Percentiles rank a stretch among this genome's conserved stretches.
These are phyloP conservation scores for Phytophthora fragariaefolia DNA, from an alignment of 352 stramenopile species.

Conservation along the genomic window DNA sequence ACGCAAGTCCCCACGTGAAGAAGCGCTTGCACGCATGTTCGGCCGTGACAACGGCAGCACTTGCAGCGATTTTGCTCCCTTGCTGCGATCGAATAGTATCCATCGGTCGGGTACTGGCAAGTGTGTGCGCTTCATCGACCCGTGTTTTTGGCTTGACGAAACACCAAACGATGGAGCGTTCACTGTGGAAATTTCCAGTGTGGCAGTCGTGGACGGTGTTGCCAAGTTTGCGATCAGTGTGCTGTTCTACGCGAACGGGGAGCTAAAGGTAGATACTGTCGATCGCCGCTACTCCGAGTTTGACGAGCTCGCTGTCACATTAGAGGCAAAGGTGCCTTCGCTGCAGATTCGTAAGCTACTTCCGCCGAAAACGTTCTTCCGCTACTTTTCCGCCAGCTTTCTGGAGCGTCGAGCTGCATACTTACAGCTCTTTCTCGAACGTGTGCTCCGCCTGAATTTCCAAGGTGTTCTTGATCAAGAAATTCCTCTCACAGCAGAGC, in stretches of 20 bases:
- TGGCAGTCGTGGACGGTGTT: conserved; percentile 51
- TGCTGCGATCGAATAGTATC: conserved; percentile 21
- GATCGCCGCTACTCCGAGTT: conserved; percentile 81
- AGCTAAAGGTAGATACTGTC: conserved; percentile 53
- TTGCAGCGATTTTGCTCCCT: conserved; percentile 23
- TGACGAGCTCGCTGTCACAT: conserved; percentile 50
- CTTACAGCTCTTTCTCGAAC: conserved; percentile 73
- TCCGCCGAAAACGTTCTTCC: conserved; percentile 80
- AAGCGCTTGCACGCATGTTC: conserved; percentile 30
- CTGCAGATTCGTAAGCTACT: conserved; percentile 57
- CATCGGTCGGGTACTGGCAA: conserved; percentile 30
- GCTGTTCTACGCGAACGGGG: conserved; percentile 50
- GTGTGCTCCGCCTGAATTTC: conserved; percentile 62
- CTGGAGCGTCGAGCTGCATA: conserved; percentile 64
- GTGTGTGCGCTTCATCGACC: conserved; percentile 71
- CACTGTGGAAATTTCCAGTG: conserved; percentile 72
- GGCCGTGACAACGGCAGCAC: conserved; percentile 34
- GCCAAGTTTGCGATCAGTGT: conserved; percentile 75
- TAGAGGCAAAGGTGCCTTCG: conserved; percentile 64
- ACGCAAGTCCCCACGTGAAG: conserved; percentile 29
- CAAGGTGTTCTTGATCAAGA: conserved; percentile 70
- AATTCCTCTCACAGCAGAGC: conserved; percentile 72
- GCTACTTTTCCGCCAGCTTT: conserved; percentile 58
- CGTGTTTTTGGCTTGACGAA: conserved; percentile 54
- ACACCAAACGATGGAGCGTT: conserved; percentile 61